Percentiles rank a stretch among this genome's conserved stretches.
Evolutionary conservation across 2,329 filamentous ascomycete genomes (phyloP).

Genomic region (Zopfia rhizophila): DNA sequence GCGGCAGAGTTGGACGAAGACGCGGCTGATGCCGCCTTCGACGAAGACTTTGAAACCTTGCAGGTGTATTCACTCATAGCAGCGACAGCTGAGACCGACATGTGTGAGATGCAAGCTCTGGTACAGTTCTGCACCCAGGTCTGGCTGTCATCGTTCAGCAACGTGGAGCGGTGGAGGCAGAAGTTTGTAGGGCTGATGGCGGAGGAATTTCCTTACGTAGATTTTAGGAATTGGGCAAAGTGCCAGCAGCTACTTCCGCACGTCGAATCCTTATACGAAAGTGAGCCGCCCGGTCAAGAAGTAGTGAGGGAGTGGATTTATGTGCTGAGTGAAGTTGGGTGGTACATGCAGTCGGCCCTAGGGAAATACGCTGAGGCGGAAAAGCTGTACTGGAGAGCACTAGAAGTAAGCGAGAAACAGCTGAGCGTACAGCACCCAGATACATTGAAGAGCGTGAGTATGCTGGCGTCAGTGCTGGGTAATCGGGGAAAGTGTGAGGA

Average conservation of each 20-base stretch:
- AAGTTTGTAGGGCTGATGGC: constrained; percentile 21
- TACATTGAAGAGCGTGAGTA: not conserved
- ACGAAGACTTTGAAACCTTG: constrained; percentile 27
- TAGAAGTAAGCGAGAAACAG: constrained; percentile 1
- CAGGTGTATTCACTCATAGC: constrained; percentile 27
- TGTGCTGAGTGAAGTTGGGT: constrained; percentile 17
- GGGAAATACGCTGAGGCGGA: constrained; percentile 8
- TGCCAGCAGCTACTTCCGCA: constrained; percentile 29
- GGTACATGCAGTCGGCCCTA: constrained; percentile 14
- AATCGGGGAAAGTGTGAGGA: not conserved
- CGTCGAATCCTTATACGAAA: constrained; percentile 19
- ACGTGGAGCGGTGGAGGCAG: constrained; percentile 20
- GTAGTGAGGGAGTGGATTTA: constrained; percentile 19
- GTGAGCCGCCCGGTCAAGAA: constrained; percentile 11
- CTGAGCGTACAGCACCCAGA: constrained; percentile 2
- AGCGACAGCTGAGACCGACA: constrained; percentile 4
- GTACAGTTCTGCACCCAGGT: constrained; percentile 28
- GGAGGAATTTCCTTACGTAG: constrained; percentile 18
- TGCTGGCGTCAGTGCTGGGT: not conserved
- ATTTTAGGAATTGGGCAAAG: constrained; percentile 23
- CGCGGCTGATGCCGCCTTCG: constrained; percentile 12
- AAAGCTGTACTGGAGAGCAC: constrained; percentile 18
- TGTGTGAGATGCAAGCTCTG: constrained; percentile 26
- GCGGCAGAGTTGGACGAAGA: too few species aligned
- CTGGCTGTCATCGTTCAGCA: constrained; percentile 21